phyloP scores from a whole-genome alignment of 148 eudicot genomes.

The Spergularia bocconei region DNA sequence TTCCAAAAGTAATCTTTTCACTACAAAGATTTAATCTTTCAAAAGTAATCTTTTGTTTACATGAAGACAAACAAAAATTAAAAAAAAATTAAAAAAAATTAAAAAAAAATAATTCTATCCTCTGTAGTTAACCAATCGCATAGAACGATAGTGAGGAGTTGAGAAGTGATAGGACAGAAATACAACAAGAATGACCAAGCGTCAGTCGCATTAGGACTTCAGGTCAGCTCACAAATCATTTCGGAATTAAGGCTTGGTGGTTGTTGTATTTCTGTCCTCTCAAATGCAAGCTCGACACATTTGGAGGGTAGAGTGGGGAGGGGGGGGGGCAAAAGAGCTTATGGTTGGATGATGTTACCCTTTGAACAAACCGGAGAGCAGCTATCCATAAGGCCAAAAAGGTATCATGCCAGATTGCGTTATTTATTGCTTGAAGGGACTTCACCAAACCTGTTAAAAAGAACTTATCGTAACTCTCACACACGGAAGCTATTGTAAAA shows the following conservation, averaged over 20 bases:
- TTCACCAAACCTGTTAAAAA: conserved; percentile 59
- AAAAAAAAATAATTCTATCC: neutral
- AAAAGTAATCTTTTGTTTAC: neutral
- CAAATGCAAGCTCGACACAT: neutral
- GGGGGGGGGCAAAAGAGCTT: conserved; percentile 2
- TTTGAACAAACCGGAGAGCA: conserved; percentile 86
- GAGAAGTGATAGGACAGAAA: no score
- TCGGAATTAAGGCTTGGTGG: no score
- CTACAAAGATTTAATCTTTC: neutral
- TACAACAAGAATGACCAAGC: no score
- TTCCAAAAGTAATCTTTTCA: neutral
- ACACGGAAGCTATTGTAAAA: neutral
- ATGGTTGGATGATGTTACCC: conserved; percentile 49
- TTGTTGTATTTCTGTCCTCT: no score
- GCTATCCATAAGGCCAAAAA: conserved; percentile 93
- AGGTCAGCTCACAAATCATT: no score
- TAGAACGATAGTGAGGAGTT: no score
- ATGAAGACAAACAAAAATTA: no score
- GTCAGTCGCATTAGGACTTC: no score
- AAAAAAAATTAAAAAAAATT: no score
- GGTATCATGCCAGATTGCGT: conserved; percentile 74
- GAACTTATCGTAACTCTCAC: conserved; percentile 11
- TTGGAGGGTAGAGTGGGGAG: neutral
- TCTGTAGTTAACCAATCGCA: neutral
- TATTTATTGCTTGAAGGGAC: conserved; percentile 73